Base-by-base conservation (phyloP, 352 stramenopile genomes). In the Phytophthora pluvialis region DNA sequence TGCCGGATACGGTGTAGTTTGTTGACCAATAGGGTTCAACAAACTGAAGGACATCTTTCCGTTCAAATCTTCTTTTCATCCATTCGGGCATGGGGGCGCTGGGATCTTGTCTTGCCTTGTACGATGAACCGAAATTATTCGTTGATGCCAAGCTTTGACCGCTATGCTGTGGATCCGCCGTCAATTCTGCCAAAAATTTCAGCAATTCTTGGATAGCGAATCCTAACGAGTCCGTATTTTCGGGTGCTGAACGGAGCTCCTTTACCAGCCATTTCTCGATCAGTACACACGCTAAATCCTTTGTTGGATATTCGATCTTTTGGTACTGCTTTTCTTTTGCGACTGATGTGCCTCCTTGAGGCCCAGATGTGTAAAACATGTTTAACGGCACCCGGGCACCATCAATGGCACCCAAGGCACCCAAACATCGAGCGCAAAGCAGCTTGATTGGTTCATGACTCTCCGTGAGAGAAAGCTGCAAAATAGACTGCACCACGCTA, bases 1-100 rank as follows among this genome's bases (percentile, higher is more conserved):
- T 43, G 29, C 54, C 66, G 42, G 48, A 67, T 10, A 93, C 35
- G 3, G 61, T 67, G 61, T 97, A 97, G 36, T 92, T 89, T 26
- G 89, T 95, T 39, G 84, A 90, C 90, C 89, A 97, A 51, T 96
- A 97, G 9, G 89, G 90, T 44, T 93, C 86, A 7, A 97, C 78
- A 56, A 95, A 90, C 63, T 97, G 84, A 36, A 97, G 65, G 5
- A 97, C 81, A 40, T 92, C 78, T 59, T 92, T 93, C 18, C 83
- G 77, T 36, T 96, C 86, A 49, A 96, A 95, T 55, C 84, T 53
- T 40, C 86, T 76, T 63, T 90, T 93, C 72, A 96, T 90, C 85
- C 88, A 94, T 29, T 94, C 88, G 1, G 86, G 86, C 81, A 96
- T 94, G 13, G 51, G 31, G 8, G 49, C 44, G 18, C 44, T 70